These are phyloP conservation scores for Trapa bicornis DNA, from an alignment of 345 rosid genomes.

Conservation along the genomic window DNA sequence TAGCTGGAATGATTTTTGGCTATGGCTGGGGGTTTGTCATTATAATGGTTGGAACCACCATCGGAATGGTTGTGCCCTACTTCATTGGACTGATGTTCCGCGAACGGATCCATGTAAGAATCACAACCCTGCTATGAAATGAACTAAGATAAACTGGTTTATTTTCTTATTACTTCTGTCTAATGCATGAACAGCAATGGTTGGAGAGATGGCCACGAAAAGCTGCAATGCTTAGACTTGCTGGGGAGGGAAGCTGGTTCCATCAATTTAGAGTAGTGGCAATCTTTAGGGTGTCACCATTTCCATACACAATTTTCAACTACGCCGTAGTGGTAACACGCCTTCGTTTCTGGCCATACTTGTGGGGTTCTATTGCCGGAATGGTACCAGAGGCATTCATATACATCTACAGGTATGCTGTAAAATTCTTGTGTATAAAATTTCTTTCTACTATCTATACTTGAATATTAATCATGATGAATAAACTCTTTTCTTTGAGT, in stretches of 20 bases:
- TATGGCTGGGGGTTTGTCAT: constrained; percentile 84
- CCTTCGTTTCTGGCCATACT: constrained; percentile 84
- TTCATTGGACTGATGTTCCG: constrained; percentile 68
- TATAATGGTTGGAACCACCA: constrained; percentile 90
- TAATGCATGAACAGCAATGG: constrained; percentile 60
- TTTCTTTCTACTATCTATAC: not conserved
- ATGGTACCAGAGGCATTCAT: constrained; percentile 97
- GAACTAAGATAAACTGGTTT: not conserved
- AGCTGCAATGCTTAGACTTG: constrained; percentile 71
- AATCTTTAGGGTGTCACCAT: constrained; percentile 81
- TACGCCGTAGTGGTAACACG: constrained; percentile 80
- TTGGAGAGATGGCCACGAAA: constrained; percentile 82
- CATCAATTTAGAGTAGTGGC: constrained; percentile 91
- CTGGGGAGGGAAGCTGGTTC: constrained; percentile 92
- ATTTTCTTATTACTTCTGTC: not conserved
- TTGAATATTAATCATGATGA: not conserved
- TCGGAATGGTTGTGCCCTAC: constrained; percentile 89
- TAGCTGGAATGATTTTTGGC: constrained; percentile 98
- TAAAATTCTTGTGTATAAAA: not conserved
- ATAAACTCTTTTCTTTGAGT: not conserved
- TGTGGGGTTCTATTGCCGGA: constrained; percentile 81
- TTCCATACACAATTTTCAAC: constrained; percentile 95
- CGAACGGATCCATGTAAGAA: constrained; percentile 77
- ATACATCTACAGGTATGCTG: constrained; percentile 73
- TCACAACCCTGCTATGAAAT: not conserved